Base-by-base conservation (phyloP, 257 asterid genomes). In the Rehmannia glutinosa region DNA sequence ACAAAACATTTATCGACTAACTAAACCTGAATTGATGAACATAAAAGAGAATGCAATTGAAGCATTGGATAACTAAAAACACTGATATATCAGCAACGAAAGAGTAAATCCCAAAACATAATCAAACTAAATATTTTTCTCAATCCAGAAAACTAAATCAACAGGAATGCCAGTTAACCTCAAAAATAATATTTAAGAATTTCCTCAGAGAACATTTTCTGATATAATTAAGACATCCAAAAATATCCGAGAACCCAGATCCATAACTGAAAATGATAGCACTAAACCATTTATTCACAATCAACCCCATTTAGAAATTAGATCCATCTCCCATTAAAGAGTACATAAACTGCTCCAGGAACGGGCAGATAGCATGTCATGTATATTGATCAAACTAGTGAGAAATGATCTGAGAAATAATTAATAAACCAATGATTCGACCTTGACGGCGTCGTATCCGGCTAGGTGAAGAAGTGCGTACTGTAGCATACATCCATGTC, bases 401-500 rank as follows among this genome's bases (percentile, higher is more conserved):
- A 51, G 30, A 16, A 49, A 9, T 5, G 35, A 27, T 25, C 43
- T 42, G 30, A 23, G 25, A 15, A 49, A 63, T n/a, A 8, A 59
- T 38, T 8, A 1, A 69, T 8, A 54, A 28, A 59, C 17, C 3
- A 20, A 38, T 58, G 63, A 59, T 55, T 27, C 11, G 21, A 90
- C 97, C 94, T 76, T 76, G 54, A 87, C 92, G 55, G 94, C 65
- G 52, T 90, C 97, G 64, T 82, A 90, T 36, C 97, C 97, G 28
- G 97, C 94, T 12, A 90, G 84, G 67, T 90, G 97, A 75, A 90
- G 96, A 71, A 90, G 87, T 17, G 97, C 97, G 77, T 90, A 90
- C 82, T 87, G 97, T 2, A 90, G 88, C 97, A 90, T 90, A 68
- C 96, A 90, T 2, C 97, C 99, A 61, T 93, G 99, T 6, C 99